Evolutionary conservation across 306 rosid genomes (phyloP), one percentile per base, ranked within the genome.

Genomic region (Malus orientalis): DNA sequence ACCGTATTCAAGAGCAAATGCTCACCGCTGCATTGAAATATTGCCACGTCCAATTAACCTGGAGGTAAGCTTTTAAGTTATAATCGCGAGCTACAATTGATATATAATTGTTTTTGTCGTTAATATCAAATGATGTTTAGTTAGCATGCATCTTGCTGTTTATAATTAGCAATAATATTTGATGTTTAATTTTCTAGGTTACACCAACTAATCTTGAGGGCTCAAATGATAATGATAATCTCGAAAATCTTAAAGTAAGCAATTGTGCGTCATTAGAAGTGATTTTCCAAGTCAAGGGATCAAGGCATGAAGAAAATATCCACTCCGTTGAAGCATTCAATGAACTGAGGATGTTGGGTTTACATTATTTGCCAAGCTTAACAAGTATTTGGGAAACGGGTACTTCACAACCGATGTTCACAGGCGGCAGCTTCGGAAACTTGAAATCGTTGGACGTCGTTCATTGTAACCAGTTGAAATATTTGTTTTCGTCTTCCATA

Each of bases 311-410:
- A 2, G 18, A 25, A 60, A 60, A 1, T 14, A 49, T 16, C 8
- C 65, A 60, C 3, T 12, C 15, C 0, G 0, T 25, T 23, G 4
- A 60, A 25, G 33, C 33, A 60, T 60, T 60, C 32, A 23, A 5
- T 25, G 25, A 25, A 29, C 14, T 60, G 65, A 11, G 65, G 7
- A 4, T 1, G 3, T 60, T 60, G 33, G 0, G 0, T 0, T 60
- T 60, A 2, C 0, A 0, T 5, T 0, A 0, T 0, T 12, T 60
- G 32, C 65, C 19, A 60, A 12, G 18, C 2, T 60, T 60, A 1
- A 25, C 0, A 9, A 0, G 6, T 6, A 8, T 60, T 22, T 60
- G 65, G 65, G 33, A 60, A 13, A 60, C 3, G 1, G 9, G 33
- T 4, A 11, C 14, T 25, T 60, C 18, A 60, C 65, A 25, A 1